Evolutionary conservation across 129 eudicot genomes (phyloP), one percentile per base, ranked within the genome.

Genomic region (Ambrosia artemisiifolia): DNA sequence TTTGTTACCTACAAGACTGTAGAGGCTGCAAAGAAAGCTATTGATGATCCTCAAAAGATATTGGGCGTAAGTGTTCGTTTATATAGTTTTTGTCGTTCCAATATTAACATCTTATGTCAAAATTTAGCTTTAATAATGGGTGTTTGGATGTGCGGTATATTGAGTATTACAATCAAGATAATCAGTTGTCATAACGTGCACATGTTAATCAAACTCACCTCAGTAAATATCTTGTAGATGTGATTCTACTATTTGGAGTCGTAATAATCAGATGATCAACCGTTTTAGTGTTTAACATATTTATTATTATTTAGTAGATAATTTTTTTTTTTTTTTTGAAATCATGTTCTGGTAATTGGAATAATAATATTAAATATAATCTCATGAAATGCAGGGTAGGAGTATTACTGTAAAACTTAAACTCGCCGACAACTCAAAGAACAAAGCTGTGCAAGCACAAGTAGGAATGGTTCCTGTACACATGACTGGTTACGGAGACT

Each of bases 1-100:
- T 88, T 88, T 78, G 79, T 88, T 38, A 88, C 96, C n/a, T 88
- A 78, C 81, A 88, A 84, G 77, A 86, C 85, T 16, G 79, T 81
- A 19, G 91, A 83, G 83, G 88, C 85, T 63, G 85, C 95, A 38
- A 88, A 85, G 76, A 88, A 77, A 67, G 95, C 95, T 40, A 76
- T 88, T 17, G 95, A 85, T 63, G 88, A 81, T 69, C 88, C 95
- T 19, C 88, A 85, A 73, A 88, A 84, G 85, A 74, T 60, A 63
- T 80, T 88, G 48, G 95, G 87, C 79, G 95, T 88, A 78, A 72
- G 82, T 6, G 44, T 74, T 61, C 42, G 28, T 12, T 18, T 36
- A 35, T 20, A 7, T 70, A 17, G 35, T 12, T 10, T 50, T 49
- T 48, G 11, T 7, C 6, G 1, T 4, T 69, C 7, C 48, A 32